Evolutionary conservation across 2,329 filamentous ascomycete species (phyloP).

Genomic region (Colletotrichum coccodes): DNA sequence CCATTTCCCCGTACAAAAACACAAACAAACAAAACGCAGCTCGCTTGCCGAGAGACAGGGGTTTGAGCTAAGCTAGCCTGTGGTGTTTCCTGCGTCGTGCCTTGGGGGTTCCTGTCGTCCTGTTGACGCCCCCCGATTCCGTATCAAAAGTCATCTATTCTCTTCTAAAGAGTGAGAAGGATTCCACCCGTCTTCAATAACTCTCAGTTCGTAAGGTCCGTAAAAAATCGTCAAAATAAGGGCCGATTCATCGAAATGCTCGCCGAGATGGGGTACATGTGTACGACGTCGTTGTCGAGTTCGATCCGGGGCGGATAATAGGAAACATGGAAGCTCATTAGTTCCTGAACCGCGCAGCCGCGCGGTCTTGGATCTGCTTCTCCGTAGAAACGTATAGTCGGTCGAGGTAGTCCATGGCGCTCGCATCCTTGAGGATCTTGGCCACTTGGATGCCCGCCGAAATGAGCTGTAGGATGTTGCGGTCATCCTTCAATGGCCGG

Average conservation of each 20-base stretch:
- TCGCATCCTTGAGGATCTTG: slow-evolving; percentile 86
- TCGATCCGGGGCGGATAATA: background rate
- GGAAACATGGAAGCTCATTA: slow-evolving; percentile 33
- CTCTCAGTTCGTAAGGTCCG: slow-evolving; percentile 29
- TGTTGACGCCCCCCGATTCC: slow-evolving; percentile 17
- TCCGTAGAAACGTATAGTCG: slow-evolving; percentile 85
- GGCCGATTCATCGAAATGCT: background rate
- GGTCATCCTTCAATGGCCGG: slow-evolving; percentile 85
- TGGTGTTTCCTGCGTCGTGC: slow-evolving; percentile 15
- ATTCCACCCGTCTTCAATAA: slow-evolving; percentile 20
- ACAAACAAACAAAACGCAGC: slow-evolving; percentile 24
- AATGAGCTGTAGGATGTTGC: slow-evolving; percentile 88
- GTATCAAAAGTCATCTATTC: slow-evolving; percentile 26
- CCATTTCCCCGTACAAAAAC: slow-evolving; percentile 15
- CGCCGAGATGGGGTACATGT: background rate
- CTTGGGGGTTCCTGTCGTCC: slow-evolving; percentile 6
- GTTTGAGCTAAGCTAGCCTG: slow-evolving; percentile 22
- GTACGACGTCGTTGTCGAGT: slow-evolving; percentile 3
- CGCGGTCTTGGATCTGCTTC: slow-evolving; percentile 77
- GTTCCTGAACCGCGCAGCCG: slow-evolving; percentile 52
- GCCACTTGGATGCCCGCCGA: slow-evolving; percentile 89
- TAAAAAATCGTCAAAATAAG: slow-evolving; percentile 17
- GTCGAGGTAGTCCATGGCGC: slow-evolving; percentile 85
- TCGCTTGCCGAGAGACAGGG: slow-evolving; percentile 25
- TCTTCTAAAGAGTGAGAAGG: slow-evolving; percentile 27